Conservation (phyloP, 2,329 filamentous ascomycete genomes). For the Claviceps africana region DNA sequence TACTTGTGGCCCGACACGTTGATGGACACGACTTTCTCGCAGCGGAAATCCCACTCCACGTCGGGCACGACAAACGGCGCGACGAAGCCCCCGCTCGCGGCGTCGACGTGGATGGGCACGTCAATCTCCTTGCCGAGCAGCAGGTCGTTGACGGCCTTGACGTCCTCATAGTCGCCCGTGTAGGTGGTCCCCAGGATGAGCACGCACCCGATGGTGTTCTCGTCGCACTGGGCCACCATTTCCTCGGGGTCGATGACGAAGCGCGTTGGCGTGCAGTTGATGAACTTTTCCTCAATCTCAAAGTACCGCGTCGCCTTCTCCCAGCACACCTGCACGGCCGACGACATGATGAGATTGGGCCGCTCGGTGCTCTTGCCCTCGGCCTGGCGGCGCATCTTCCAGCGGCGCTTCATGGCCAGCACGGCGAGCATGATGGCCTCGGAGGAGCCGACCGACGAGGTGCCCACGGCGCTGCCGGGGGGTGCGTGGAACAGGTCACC, state of each 20-base stretch:
- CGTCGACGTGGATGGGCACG: conserved; percentile 84
- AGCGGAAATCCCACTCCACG: conserved; percentile 82
- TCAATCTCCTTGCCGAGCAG: conserved; percentile 62
- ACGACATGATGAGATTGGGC: conserved; percentile 92
- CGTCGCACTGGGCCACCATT: conserved; percentile 28
- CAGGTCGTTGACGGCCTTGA: conserved; percentile 82
- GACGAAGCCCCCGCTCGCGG: conserved; percentile 83
- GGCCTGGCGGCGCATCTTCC: conserved; percentile 50
- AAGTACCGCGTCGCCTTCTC: conserved; percentile 85
- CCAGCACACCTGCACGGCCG: conserved; percentile 94
- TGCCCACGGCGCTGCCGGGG: conserved; percentile 59
- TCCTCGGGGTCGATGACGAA: conserved; percentile 51
- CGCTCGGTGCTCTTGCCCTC: conserved; percentile 66
- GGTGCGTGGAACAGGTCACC: conserved; percentile 79
- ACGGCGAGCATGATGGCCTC: conserved; percentile 61
- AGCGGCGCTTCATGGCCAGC: conserved; percentile 24
- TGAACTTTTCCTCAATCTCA: conserved; percentile 79
- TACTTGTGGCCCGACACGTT: conserved; percentile 85
- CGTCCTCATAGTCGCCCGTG: conserved; percentile 90
- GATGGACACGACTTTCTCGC: conserved; percentile 80
- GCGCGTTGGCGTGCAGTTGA: conserved; percentile 47
- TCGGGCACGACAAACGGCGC: conserved; percentile 78
- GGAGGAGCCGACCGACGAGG: conserved; percentile 76
- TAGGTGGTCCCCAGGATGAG: conserved; percentile 86
- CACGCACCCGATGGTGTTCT: conserved; percentile 63